Percentiles rank a stretch among this genome's conserved stretches.
Evolutionary conservation across 2,329 filamentous ascomycete genomes (phyloP).

Genomic region (Colletotrichum tabaci): DNA sequence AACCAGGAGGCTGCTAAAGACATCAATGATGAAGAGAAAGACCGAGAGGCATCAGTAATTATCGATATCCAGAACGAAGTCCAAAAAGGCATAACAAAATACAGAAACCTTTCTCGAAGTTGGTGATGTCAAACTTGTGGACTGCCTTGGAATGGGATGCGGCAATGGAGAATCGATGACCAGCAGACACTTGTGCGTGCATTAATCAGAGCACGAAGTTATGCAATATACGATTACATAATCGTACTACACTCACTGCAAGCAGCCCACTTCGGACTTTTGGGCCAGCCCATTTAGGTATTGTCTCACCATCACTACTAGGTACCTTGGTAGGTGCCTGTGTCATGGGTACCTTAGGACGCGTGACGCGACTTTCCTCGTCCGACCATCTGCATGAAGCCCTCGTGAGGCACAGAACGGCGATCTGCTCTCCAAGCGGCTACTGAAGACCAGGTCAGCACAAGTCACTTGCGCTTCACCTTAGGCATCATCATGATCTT

Average conservation of each 20-base stretch:
- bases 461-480: neutral
- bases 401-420: conserved; percentile 30
- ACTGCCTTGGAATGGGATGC: neutral
- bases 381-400: conserved; percentile 27
- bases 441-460: neutral
- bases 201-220: neutral
- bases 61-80: too few relatives aligned
- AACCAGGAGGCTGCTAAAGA: too few relatives aligned
- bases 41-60: too few relatives aligned
- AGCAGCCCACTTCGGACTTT: conserved; percentile 8
- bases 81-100: too few relatives aligned
- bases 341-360: conserved; percentile 3
- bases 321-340: too few relatives aligned
- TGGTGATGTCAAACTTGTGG: too few relatives aligned
- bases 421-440: conserved; percentile 2
- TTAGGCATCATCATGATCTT: conserved; percentile 16
- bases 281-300: neutral
- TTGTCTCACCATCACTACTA: too few relatives aligned
- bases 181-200: conserved; percentile 19
- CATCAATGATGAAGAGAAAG: too few relatives aligned
- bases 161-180: neutral
- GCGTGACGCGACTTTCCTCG: conserved; percentile 34
- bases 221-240: neutral
- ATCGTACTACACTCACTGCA: neutral
- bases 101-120: too few relatives aligned